Base-by-base conservation (phyloP, 108 stramenopile species). In the Stephanodiscus triporus region DNA sequence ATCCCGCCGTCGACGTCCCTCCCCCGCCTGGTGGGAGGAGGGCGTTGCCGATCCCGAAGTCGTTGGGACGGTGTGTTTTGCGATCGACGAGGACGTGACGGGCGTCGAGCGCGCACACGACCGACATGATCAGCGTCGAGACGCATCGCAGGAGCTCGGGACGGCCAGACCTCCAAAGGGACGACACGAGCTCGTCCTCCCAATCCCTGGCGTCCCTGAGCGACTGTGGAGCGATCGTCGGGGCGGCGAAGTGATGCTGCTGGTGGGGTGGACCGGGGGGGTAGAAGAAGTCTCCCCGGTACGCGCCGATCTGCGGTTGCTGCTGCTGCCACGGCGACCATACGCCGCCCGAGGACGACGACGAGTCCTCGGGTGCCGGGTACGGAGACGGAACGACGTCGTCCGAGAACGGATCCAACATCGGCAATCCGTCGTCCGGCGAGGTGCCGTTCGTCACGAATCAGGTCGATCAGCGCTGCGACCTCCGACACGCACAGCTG, bases 401-500 rank as follows among this genome's bases (percentile, higher is more conserved):
- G 45, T 57, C 61, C 48, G 86, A 74, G 29, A 73, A 51, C 19
- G 94, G 91, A 78, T 90, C 85, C 47, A 89, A 74, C 23, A 78
- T 48, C 24, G 86, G 84, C 34, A 89, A 67, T 17, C 76, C 82
- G 16, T 38, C 77, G 4, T 59, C 77, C 2, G 42, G 34, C 27
- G 29, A 40, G 26, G 38, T 49, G 4, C 87, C 81, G 63, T 88
- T 87, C 20, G 82, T 86, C 57, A 93, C 77, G 63, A 19, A 93
- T 78, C 71, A 91, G 68, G 76, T 92, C 90, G 43, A 95, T 71
- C 29, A 95, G 30, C 10, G 61, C 58, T 13, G 66, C 75, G 16
- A 90, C 82, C 76, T 95, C 94, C 22, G 73, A 69, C 4, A 49
- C 50, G 9, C 72, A 83, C 60, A 88, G 65, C 75, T 95, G 91